These are phyloP conservation scores for Gastrolobium bilobum DNA, from an alignment of 306 rosid species.

Conservation along the genomic window DNA sequence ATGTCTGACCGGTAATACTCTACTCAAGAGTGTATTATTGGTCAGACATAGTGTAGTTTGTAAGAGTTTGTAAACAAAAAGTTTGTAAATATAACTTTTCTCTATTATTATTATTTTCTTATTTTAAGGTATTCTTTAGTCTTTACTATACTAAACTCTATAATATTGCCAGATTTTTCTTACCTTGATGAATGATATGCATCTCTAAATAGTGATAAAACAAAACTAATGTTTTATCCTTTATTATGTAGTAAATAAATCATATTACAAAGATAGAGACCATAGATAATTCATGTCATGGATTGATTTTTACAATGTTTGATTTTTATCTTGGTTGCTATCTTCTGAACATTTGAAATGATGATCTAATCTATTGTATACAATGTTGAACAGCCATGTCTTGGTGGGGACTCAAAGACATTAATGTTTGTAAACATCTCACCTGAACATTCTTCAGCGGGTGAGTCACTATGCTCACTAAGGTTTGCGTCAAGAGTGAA, in stretches of 20 bases:
- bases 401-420: slow-evolving; percentile 96
- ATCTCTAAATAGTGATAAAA: background rate
- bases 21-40: too few relatives aligned
- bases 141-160: background rate
- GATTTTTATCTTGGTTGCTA: slow-evolving; percentile 6
- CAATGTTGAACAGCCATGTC: slow-evolving; percentile 80
- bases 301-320: background rate
- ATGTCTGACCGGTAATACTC: too few relatives aligned
- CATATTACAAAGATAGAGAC: background rate
- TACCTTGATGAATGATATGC: background rate
- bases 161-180: background rate
- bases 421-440: slow-evolving; percentile 94
- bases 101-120: slow-evolving; percentile 3
- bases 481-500: slow-evolving; percentile 95
- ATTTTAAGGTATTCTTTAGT: background rate
- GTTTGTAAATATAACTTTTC: too few relatives aligned
- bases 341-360: background rate
- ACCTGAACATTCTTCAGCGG: slow-evolving; percentile 78
- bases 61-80: too few relatives aligned
- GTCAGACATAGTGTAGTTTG: too few relatives aligned
- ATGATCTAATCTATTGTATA: slow-evolving; percentile 40
- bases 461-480: slow-evolving; percentile 92
- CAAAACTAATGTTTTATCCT: background rate
- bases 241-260: background rate
- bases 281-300: background rate